Base-by-base conservation (phyloP, 495 filamentous ascomycete species). In the Tuber calosporum region DNA sequence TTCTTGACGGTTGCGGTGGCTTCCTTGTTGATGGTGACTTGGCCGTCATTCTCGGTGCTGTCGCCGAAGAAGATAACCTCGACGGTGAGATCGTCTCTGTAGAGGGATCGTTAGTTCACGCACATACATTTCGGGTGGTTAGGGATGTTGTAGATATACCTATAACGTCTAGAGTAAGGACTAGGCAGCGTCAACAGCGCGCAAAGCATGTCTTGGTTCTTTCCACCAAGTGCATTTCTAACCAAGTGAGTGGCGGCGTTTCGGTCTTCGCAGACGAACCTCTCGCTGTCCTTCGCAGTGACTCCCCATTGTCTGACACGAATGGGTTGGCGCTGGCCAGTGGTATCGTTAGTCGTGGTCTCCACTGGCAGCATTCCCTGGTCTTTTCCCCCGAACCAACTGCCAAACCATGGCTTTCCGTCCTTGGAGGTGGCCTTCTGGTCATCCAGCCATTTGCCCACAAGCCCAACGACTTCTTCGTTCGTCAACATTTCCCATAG, bases 401-500 rank as follows among this genome's bases (percentile, higher is more conserved):
- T 73, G 22, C 84, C 81, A 71, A 88, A 87, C 84, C 86, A 87
- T 68, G 85, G 84, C 77, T 79, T 79, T 6, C 78, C 69, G 75
- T 83, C 86, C 40, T 80, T 78, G 69, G 77, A 82, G 70, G 75
- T 81, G 22, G 84, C 80, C 68, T 86, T 83, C 78, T 93, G 91
- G 67, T 89, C 86, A 80, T 99, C 94, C 48, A 99, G 86, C 96
- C 96, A 99, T 82, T 94, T 91, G 4, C 94, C 96, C 19, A 99
- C 96, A 9, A 99, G 86, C 0, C 96, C 96, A 68, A 99, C 90
- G 1, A 97, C 96, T 84, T 99, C 96, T 81, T 99, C 96, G 81
- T 97, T 99, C 69, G 92, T 97, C 69, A 99, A 85, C 94, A 98
- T 98, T 84, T 99, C 96, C 95, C 96, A 99, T 19, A 99, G 86